These are phyloP conservation scores for Xylariaceae sp. DNA, from an alignment of 2,329 filamentous ascomycete species.

Conservation along the genomic window DNA sequence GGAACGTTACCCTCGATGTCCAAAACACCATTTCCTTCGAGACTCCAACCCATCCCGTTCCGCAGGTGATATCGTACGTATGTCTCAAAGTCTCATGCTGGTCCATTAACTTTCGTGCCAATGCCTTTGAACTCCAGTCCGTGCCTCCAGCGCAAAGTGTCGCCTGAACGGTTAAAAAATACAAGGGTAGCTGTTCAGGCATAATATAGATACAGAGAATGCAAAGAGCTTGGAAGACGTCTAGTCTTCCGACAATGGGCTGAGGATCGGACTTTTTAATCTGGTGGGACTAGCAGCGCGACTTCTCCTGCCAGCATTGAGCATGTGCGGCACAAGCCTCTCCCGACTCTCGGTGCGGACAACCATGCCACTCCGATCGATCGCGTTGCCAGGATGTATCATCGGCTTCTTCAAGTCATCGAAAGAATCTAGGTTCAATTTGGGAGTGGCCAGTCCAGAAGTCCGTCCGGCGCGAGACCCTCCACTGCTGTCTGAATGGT, in stretches of 20 bases:
- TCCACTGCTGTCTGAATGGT: slow-evolving; percentile 55
- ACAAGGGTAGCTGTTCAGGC: slow-evolving; percentile 1
- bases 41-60: too few relatives aligned
- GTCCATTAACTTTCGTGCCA: too few relatives aligned
- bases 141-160: background rate
- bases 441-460: slow-evolving; percentile 66
- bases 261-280: slow-evolving; percentile 54
- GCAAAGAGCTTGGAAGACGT: background rate
- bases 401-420: slow-evolving; percentile 38
- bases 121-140: too few relatives aligned
- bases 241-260: slow-evolving; percentile 41
- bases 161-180: background rate
- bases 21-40: too few relatives aligned
- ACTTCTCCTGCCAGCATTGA: slow-evolving; percentile 54
- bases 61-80: too few relatives aligned
- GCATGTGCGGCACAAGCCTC: slow-evolving; percentile 57
- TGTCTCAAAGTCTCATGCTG: too few relatives aligned
- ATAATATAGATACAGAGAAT: slow-evolving; percentile 12
- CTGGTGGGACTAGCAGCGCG: slow-evolving; percentile 54
- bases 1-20: too few relatives aligned
- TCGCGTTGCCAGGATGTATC: slow-evolving; percentile 34
- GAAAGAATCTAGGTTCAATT: slow-evolving; percentile 48
- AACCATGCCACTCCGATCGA: slow-evolving; percentile 68
- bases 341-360: slow-evolving; percentile 85
- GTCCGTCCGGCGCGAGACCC: slow-evolving; percentile 52